Evolutionary conservation across 345 rosid species (phyloP), one percentile per base, ranked within the genome.

Genomic region (Syzygium aqueum): DNA sequence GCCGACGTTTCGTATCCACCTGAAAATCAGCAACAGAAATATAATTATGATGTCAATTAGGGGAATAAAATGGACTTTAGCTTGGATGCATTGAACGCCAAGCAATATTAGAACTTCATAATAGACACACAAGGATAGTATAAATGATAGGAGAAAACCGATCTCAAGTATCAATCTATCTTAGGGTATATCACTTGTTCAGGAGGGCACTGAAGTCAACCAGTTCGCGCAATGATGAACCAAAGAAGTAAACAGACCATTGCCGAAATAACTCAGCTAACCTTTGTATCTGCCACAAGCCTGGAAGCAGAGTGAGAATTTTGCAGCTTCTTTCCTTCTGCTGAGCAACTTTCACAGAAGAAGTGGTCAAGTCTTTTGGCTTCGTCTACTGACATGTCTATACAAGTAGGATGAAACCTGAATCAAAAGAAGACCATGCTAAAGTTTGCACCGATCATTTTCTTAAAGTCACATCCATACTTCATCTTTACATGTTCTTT

Each of bases 371-470:
- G 95, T 90, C 92, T 92, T 89, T 94, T 91, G 67, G 99, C 98
- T 88, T 94, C 98, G 93, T 96, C 99, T 59, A 87, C 92, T 8
- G 94, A 93, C 92, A 94, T 94, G 91, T 95, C 96, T 92, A 97
- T 96, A 95, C 99, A 97, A 92, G 93, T 90, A 92, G 99, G 99
- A 89, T 97, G 99, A 92, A 95, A 97, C 99, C 99, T 97, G 98
- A 92, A 95, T 89, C 93, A 93, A 73, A 67, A 87, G 91, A 92
- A 91, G 87, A 92, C 89, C 88, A 90, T 88, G 87, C 88, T 91
- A 86, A 90, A 92, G 82, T 84, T 50, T 85, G 82, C 59, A 88
- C 85, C 53, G 40, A 63, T 87, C 40, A 85, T 61, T 61, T 40
- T 59, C 84, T 61, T 52, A 86, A 77, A 59, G 84, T 86, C 57